Conservation (phyloP, 164 flowering plant species). For the Tetracentron sinense region DNA sequence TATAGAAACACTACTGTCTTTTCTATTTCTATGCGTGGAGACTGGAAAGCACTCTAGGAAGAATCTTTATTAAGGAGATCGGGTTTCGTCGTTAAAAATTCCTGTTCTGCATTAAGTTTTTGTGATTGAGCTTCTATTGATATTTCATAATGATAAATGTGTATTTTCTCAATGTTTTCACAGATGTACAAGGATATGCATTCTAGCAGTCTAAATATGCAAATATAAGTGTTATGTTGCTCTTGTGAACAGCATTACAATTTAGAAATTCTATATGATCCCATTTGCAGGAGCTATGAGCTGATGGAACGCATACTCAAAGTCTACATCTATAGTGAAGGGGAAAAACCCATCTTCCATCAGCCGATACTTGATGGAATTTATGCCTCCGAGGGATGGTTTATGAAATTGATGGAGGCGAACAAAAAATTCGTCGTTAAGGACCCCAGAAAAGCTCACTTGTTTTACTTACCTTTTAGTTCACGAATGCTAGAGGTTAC, state of each 20-base stretch:
- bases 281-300: slow-evolving; percentile 30
- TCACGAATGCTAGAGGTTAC: slow-evolving; percentile 35
- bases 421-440: slow-evolving; percentile 40
- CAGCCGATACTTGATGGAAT: slow-evolving; percentile 50
- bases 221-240: background rate
- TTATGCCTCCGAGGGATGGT: slow-evolving; percentile 70
- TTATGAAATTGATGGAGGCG: slow-evolving; percentile 56
- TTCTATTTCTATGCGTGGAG: too few relatives aligned
- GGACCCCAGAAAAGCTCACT: slow-evolving; percentile 46
- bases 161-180: too few relatives aligned
- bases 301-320: slow-evolving; percentile 49
- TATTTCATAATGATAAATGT: too few relatives aligned
- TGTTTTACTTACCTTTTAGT: slow-evolving; percentile 62
- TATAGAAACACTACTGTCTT: too few relatives aligned
- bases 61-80: too few relatives aligned
- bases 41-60: too few relatives aligned
- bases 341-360: slow-evolving; percentile 51
- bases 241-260: background rate
- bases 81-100: too few relatives aligned
- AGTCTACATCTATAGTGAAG: slow-evolving; percentile 53
- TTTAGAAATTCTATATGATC: background rate
- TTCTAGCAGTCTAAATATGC: background rate
- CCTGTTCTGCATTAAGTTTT: too few relatives aligned
- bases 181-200: too few relatives aligned
- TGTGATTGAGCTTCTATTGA: too few relatives aligned